Evolutionary conservation across 2,329 filamentous ascomycete genomes (phyloP).

Genomic region (Trichoderma sp.): DNA sequence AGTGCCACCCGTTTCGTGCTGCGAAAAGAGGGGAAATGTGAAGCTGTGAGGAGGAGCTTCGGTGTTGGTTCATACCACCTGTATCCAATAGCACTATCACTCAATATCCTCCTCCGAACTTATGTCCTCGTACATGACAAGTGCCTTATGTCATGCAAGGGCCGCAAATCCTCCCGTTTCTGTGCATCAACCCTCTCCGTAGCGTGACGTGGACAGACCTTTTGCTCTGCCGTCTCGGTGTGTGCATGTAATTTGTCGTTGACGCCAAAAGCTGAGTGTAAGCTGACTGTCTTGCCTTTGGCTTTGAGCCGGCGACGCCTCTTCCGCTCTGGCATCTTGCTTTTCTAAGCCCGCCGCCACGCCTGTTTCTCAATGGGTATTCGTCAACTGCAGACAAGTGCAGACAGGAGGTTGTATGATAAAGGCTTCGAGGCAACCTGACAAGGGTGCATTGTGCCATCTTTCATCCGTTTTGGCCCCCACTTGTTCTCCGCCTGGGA

Average conservation of each 20-base stretch:
- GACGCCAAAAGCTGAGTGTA: slow-evolving; percentile 21
- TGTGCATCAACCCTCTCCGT: neutral
- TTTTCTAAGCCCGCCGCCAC: neutral
- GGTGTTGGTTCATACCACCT: too few relatives aligned
- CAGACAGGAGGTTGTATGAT: neutral
- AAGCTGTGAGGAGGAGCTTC: too few relatives aligned
- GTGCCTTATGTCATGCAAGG: neutral
- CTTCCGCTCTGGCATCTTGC: slow-evolving; percentile 8
- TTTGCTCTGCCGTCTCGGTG: neutral
- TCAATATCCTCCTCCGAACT: too few relatives aligned
- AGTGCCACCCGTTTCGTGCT: neutral
- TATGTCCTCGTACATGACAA: too few relatives aligned
- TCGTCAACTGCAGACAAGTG: neutral
- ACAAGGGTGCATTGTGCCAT: neutral
- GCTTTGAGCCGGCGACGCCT: slow-evolving; percentile 12
- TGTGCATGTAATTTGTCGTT: neutral
- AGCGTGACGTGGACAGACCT: neutral
- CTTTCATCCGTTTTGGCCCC: neutral
- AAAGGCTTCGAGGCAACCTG: neutral
- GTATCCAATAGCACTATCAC: too few relatives aligned
- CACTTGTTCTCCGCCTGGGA: slow-evolving; percentile 17
- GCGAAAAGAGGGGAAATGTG: neutral
- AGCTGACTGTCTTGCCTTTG: slow-evolving; percentile 9
- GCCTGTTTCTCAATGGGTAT: neutral
- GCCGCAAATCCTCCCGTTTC: neutral